Conservation (phyloP, 2,329 filamentous ascomycete species). For the Stachybotrys elegans region DNA sequence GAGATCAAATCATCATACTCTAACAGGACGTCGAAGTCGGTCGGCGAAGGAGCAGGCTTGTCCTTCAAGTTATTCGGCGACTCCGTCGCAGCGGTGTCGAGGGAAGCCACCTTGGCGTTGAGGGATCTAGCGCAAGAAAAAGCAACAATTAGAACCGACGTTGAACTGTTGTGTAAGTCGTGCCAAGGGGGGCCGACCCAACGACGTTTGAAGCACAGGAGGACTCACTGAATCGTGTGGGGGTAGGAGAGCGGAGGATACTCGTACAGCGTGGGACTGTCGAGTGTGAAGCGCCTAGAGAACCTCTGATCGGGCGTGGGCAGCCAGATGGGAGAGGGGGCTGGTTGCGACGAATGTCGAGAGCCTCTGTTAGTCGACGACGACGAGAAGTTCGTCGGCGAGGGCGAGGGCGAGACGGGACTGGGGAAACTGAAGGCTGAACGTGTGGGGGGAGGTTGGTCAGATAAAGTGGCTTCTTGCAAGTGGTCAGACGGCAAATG, state of each 20-base stretch:
- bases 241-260: conserved; percentile 32
- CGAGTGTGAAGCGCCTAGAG: conserved; percentile 49
- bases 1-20: conserved; percentile 39
- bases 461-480: too few species aligned
- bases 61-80: conserved; percentile 33
- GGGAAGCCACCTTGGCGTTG: conserved; percentile 17
- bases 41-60: conserved; percentile 39
- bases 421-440: background rate
- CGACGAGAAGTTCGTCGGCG: conserved; percentile 17
- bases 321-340: conserved; percentile 32
- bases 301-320: conserved; percentile 48
- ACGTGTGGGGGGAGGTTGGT: conserved; percentile 7
- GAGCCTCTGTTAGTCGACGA: conserved; percentile 10
- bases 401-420: conserved; percentile 11
- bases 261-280: conserved; percentile 60
- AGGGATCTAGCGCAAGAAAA: conserved; percentile 14
- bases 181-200: background rate
- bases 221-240: conserved; percentile 21
- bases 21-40: conserved; percentile 35
- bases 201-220: background rate
- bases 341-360: too few species aligned
- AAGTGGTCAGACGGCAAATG: too few species aligned
- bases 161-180: too few species aligned
- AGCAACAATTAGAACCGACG: conserved; percentile 4
- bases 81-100: conserved; percentile 14